A percentile compares a stretch with the other conserved stretches of the same genome.
Evolutionary conservation across 768 basidiomycete species (phyloP).

Genomic region (Tylopilus cervinicoccineus): DNA sequence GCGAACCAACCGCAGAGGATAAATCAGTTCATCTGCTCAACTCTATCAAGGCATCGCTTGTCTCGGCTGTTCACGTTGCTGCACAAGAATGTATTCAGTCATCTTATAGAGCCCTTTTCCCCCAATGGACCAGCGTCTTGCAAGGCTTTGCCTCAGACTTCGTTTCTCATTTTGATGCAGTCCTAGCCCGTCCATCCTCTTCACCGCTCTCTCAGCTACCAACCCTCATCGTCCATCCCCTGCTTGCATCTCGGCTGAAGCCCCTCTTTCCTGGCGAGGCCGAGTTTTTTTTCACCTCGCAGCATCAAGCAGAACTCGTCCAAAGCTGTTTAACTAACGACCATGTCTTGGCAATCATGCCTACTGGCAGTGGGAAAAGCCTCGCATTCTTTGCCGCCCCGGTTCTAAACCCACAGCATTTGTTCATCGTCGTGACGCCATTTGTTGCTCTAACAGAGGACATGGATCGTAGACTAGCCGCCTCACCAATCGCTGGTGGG

Average conservation of each 20-base stretch:
- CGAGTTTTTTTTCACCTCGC: too few species aligned
- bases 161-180: background rate
- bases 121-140: background rate
- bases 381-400: constrained; percentile 9
- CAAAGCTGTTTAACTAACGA: constrained; percentile 5
- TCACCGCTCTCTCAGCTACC: background rate
- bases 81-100: background rate
- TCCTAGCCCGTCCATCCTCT: rapidly evolving
- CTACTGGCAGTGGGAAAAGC: constrained; percentile 13
- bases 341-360: constrained; percentile 7
- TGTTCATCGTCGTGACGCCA: constrained; percentile 6
- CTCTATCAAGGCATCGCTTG: background rate
- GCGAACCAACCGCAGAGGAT: background rate
- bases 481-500: background rate
- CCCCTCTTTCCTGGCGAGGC: background rate
- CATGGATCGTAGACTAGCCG: background rate
- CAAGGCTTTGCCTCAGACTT: constrained; percentile 2
- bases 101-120: background rate
- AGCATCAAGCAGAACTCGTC: constrained; percentile 6
- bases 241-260: background rate
- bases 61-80: background rate
- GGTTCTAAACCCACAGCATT: background rate
- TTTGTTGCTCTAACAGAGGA: constrained; percentile 10
- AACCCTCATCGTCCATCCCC: background rate
- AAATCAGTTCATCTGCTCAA: background rate